Evolutionary conservation across 306 rosid genomes (phyloP).

Genomic region (Castanea mollissima): DNA sequence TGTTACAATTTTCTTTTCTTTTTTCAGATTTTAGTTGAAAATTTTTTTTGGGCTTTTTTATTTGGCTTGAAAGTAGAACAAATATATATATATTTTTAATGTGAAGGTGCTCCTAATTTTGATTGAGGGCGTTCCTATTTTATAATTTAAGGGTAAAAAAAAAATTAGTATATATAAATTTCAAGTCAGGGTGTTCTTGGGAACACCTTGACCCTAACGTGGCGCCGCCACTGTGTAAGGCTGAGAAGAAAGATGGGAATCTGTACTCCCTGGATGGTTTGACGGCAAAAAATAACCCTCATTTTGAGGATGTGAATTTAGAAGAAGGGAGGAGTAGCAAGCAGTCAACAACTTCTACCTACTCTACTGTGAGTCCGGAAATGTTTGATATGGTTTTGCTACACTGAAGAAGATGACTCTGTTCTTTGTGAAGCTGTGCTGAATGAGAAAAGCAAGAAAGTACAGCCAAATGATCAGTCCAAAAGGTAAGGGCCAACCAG

Average conservation of each 20-base stretch:
- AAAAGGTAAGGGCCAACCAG: slow-evolving; percentile 29
- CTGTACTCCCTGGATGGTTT: slow-evolving; percentile 4
- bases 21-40: too few relatives aligned
- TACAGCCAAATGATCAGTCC: slow-evolving; percentile 22
- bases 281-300: slow-evolving; percentile 29
- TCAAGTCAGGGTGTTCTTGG: too few relatives aligned
- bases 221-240: not conserved
- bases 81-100: too few relatives aligned
- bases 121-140: too few relatives aligned
- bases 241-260: slow-evolving; percentile 10
- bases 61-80: too few relatives aligned
- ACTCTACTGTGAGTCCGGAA: slow-evolving; percentile 32
- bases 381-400: slow-evolving; percentile 33
- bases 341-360: slow-evolving; percentile 20
- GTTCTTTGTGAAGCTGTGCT: slow-evolving; percentile 23
- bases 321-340: slow-evolving; percentile 36
- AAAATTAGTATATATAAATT: too few relatives aligned
- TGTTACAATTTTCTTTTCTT: too few relatives aligned
- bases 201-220: too few relatives aligned
- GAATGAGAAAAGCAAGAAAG: slow-evolving; percentile 18
- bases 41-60: too few relatives aligned
- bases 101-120: too few relatives aligned
- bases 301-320: slow-evolving; percentile 2
- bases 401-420: slow-evolving; percentile 13
- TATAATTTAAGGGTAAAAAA: too few relatives aligned